Evolutionary conservation across 208 protist species (phyloP).

Genomic region (Trypanosoma congolense): DNA sequence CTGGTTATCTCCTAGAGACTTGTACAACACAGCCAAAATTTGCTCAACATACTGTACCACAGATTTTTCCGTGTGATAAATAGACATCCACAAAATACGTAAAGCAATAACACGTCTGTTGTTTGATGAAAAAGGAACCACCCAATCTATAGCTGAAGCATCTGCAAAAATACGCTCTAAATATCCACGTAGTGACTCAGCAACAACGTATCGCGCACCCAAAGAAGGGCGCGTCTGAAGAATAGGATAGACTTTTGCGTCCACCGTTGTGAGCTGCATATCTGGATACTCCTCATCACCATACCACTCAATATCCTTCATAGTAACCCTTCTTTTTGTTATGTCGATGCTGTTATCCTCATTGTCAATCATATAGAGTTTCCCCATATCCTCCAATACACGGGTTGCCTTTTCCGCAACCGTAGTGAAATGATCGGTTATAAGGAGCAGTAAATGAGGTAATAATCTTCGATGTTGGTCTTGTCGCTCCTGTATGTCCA

Average conservation of each 20-base stretch:
- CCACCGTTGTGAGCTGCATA: constrained; percentile 38
- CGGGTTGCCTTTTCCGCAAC: constrained; percentile 42
- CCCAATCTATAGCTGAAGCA: constrained; percentile 81
- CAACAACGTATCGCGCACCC: constrained; percentile 76
- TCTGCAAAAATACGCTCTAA: constrained; percentile 63
- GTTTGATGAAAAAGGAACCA: constrained; percentile 82
- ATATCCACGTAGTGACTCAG: constrained; percentile 59
- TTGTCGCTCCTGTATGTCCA: constrained; percentile 77
- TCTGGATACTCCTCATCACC: constrained; percentile 84
- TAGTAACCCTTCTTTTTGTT: constrained; percentile 64
- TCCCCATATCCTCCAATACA: constrained; percentile 58
- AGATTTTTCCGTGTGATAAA: constrained; percentile 77
- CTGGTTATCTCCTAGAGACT: constrained; percentile 65
- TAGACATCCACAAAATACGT: constrained; percentile 65
- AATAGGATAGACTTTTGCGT: constrained; percentile 28
- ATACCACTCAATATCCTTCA: constrained; percentile 92
- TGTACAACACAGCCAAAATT: constrained; percentile 79
- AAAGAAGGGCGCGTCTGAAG: constrained; percentile 58
- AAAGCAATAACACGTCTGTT: constrained; percentile 79
- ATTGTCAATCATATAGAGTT: constrained; percentile 82
- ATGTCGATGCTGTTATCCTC: constrained; percentile 87
- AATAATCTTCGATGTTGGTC: constrained; percentile 77
- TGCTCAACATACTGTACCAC: constrained; percentile 81
- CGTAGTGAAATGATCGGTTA: constrained; percentile 59
- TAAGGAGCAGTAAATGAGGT: constrained; percentile 72